Percentiles rank a stretch among this genome's conserved stretches.
phyloP scores from a whole-genome alignment of 345 rosid species.

The Acer campestre region DNA sequence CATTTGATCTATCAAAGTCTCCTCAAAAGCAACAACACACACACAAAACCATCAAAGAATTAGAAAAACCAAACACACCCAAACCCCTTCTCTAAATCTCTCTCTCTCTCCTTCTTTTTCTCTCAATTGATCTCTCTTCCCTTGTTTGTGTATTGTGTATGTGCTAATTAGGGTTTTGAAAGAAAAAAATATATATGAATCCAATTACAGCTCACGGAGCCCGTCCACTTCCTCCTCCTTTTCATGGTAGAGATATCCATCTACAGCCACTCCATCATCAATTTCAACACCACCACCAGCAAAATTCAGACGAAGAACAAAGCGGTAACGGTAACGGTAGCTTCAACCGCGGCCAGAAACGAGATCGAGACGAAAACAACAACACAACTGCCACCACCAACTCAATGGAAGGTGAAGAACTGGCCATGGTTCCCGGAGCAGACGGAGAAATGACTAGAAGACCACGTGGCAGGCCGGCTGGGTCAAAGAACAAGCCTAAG shows the following conservation, averaged over 20 bases:
- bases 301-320: slow-evolving; percentile 42
- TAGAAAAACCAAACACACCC: neutral
- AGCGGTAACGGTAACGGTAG: slow-evolving; percentile 34
- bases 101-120: slow-evolving; percentile 6
- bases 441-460: slow-evolving; percentile 63
- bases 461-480: slow-evolving; percentile 85
- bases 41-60: neutral
- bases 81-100: neutral
- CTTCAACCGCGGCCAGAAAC: slow-evolving; percentile 57
- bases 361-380: slow-evolving; percentile 61
- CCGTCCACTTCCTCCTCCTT: slow-evolving; percentile 87
- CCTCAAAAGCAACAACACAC: neutral
- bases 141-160: slow-evolving; percentile 1
- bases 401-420: slow-evolving; percentile 42
- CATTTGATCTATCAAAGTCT: slow-evolving; percentile 21
- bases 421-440: slow-evolving; percentile 44
- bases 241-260: slow-evolving; percentile 79
- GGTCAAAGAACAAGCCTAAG: slow-evolving; percentile 89
- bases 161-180: slow-evolving; percentile 32
- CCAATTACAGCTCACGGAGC: slow-evolving; percentile 62
- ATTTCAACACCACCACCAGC: slow-evolving; percentile 54
- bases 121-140: neutral
- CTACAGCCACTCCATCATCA: slow-evolving; percentile 60
- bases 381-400: slow-evolving; percentile 24
- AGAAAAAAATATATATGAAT: slow-evolving; percentile 57